A percentile compares a stretch with the other conserved stretches of the same genome.
Evolutionary conservation across 768 basidiomycete genomes (phyloP).

Genomic region (Leccinellum albellum): DNA sequence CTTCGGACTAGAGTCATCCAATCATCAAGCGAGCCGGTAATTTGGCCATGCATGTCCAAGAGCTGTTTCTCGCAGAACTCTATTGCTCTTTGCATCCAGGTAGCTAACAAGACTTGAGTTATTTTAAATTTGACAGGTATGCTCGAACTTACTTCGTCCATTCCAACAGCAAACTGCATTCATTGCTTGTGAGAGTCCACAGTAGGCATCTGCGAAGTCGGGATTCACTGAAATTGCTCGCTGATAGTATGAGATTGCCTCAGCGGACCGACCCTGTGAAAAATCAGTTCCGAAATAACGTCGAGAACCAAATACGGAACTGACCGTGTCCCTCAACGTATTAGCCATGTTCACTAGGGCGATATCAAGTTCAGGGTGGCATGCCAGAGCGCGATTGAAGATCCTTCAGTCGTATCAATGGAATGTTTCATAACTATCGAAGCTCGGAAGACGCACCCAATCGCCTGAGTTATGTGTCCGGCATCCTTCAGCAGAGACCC

Average conservation of each 20-base stretch:
- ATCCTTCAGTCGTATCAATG: constrained; percentile 26
- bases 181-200: constrained; percentile 44
- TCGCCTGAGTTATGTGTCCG: constrained; percentile 39
- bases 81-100: constrained; percentile 38
- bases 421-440: background rate
- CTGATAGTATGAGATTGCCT: constrained; percentile 44
- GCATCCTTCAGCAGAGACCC: constrained; percentile 50
- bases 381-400: constrained; percentile 37
- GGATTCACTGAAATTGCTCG: constrained; percentile 42
- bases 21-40: constrained; percentile 28
- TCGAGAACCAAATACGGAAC: constrained; percentile 3
- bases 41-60: constrained; percentile 28
- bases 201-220: constrained; percentile 44
- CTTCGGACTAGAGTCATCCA: constrained; percentile 37
- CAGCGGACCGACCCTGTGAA: constrained; percentile 37
- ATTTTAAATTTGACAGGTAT: background rate
- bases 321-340: constrained; percentile 46
- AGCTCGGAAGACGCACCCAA: constrained; percentile 31
- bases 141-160: constrained; percentile 30
- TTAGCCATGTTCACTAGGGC: constrained; percentile 51
- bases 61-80: constrained; percentile 38
- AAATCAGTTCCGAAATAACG: background rate
- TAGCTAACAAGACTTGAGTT: constrained; percentile 14
- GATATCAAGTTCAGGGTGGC: constrained; percentile 47
- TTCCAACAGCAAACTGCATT: constrained; percentile 47